Base-by-base conservation (phyloP, 2,329 filamentous ascomycete species). In the Epicoccum nigrum region DNA sequence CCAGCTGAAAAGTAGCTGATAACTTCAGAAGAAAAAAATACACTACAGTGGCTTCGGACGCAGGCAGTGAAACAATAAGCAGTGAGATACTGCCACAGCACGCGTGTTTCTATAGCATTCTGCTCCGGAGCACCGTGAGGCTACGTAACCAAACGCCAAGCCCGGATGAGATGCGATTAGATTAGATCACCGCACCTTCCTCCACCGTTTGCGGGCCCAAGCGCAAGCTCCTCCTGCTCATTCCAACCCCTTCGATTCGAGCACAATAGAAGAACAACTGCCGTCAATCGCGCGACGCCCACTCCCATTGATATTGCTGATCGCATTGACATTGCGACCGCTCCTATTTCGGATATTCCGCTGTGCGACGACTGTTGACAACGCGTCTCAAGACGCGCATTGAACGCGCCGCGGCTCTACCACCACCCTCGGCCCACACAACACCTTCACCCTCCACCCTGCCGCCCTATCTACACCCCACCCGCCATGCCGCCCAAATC, bases 201-300 rank as follows among this genome's bases (percentile, higher is more conserved):
- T 41, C 27, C 27, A 39, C 19, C 39, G 41, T 40, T 44, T 40
- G 33, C 25, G 38, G 53, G 48, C 41, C 55, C 51, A 38, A 54
- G 51, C 57, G 39, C 23, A 20, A 13, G 44, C 51, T 31, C 45
- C 51, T 38, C 33, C 31, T 17, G 33, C 15, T 30, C 45, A 38
- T 47, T 47, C 61, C 62, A 66, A 59, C 64, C 64, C 68, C 51
- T 64, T 60, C 55, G 46, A 55, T 40, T 51, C 43, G 52, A 49
- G 30, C 45, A 39, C 42, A 44, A 39, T 41, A 47, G 50, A 51
- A 50, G 28, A 42, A 54, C 62, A 58, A 48, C 45, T 45, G 56
- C 40, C 44, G 3, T 35, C 33, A 43, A 47, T 38, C 55, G 54
- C 46, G 41, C 47, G 42, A 38, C 52, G 51, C 55, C 33, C 20